Conservation (phyloP, 768 basidiomycete genomes). For the Cubamyces lactineus region DNA sequence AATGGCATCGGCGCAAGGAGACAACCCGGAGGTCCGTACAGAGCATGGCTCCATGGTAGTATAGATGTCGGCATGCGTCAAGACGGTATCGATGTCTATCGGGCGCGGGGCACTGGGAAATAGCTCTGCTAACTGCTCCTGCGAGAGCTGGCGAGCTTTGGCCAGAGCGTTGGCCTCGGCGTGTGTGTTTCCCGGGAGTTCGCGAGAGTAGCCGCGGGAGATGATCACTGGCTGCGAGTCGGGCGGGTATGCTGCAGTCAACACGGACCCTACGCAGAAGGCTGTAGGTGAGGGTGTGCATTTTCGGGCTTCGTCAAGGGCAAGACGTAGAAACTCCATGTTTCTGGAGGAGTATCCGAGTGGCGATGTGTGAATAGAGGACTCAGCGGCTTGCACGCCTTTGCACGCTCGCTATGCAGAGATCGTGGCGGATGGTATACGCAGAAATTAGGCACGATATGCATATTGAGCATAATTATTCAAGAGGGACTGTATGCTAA, state of each 20-base stretch:
- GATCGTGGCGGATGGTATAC: too few relatives aligned
- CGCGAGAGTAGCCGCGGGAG: constrained; percentile 86
- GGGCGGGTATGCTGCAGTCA: constrained; percentile 52
- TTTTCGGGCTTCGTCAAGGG: constrained; percentile 71
- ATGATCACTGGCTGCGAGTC: constrained; percentile 54
- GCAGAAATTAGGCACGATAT: too few relatives aligned
- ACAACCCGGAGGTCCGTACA: constrained; percentile 80
- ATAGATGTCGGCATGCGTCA: constrained; percentile 74
- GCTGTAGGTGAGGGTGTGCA: constrained; percentile 73
- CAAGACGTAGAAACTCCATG: constrained; percentile 55
- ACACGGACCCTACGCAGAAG: constrained; percentile 90
- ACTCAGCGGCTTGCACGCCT: too few relatives aligned
- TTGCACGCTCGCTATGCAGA: neutral
- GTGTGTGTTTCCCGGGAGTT: constrained; percentile 93
- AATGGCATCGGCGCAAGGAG: constrained; percentile 85
- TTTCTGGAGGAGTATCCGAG: too few relatives aligned
- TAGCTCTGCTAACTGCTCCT: constrained; percentile 40
- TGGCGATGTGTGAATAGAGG: neutral
- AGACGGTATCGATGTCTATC: constrained; percentile 48
- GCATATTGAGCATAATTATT: too few relatives aligned
- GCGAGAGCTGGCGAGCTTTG: constrained; percentile 60
- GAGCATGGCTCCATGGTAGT: constrained; percentile 98
- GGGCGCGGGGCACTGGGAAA: constrained; percentile 45
- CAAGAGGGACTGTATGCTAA: too few relatives aligned
- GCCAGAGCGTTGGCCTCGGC: constrained; percentile 93